phyloP scores from a whole-genome alignment of 495 filamentous ascomycete genomes.

The Extremus antarcticus region DNA sequence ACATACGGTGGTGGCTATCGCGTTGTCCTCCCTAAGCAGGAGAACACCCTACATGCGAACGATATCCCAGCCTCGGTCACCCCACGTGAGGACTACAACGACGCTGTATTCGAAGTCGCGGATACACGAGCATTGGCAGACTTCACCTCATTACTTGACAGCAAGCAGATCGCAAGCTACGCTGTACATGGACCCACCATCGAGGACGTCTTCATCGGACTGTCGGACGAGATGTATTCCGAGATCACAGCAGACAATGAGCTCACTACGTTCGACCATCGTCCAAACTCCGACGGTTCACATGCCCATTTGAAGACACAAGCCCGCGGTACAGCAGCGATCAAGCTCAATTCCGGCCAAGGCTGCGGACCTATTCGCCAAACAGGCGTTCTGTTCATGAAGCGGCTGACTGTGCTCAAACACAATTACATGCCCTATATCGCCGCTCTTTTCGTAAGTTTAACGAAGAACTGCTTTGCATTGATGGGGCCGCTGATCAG shows the following conservation, averaged over 20 bases:
- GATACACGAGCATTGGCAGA: background rate
- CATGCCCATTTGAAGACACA: background rate
- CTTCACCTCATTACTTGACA: background rate
- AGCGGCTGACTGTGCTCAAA: conserved; percentile 64
- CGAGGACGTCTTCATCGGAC: conserved; percentile 56
- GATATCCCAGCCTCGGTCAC: background rate
- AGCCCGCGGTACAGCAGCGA: background rate
- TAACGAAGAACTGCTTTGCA: no score
- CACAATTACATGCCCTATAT: conserved; percentile 63
- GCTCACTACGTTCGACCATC: background rate
- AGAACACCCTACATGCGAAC: background rate
- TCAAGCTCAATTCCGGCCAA: conserved; percentile 55
- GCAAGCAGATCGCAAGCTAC: background rate
- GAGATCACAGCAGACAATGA: background rate
- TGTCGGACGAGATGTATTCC: conserved; percentile 42
- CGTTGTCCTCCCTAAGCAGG: conserved; percentile 38
- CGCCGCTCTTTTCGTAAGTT: conserved; percentile 55
- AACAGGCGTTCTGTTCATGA: conserved; percentile 61
- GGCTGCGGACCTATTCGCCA: conserved; percentile 54
- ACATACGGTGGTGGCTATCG: conserved; percentile 52
- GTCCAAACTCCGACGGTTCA: background rate
- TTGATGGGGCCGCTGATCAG: no score
- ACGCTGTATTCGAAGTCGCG: background rate
- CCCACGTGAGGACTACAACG: background rate
- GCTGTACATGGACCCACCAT: conserved; percentile 56